phyloP scores from a whole-genome alignment of 345 rosid genomes.

The Citrus australasica region DNA sequence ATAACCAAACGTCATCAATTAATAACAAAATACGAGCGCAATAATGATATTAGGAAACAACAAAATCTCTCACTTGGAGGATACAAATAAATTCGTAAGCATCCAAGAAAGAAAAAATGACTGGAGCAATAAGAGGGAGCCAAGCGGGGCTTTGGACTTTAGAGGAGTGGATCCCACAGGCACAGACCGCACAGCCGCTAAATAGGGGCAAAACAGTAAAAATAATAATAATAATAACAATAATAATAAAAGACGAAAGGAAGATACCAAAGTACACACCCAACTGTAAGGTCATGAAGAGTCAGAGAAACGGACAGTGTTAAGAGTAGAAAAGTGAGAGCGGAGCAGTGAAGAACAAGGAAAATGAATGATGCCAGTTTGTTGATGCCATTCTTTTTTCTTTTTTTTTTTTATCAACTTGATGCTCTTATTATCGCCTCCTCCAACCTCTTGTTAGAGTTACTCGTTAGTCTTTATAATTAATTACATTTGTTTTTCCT shows the following conservation, averaged over 20 bases:
- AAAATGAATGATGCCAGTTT: conserved; percentile 28
- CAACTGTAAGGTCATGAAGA: not conserved
- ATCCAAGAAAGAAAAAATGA: not conserved
- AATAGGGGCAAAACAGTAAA: not conserved
- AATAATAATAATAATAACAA: too few relatives aligned
- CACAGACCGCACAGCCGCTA: not conserved
- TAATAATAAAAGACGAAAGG: not conserved
- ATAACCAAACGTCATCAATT: too few relatives aligned
- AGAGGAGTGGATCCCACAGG: not conserved
- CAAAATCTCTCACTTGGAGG: not conserved
- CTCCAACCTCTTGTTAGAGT: conserved; percentile 16
- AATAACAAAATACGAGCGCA: not conserved
- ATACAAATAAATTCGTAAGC: not conserved
- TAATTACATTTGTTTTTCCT: not conserved
- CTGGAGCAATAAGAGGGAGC: not conserved
- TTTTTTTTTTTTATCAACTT: not conserved
- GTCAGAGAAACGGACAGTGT: not conserved
- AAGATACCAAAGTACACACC: not conserved
- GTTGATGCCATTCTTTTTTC: not conserved
- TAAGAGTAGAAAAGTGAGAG: not conserved
- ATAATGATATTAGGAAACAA: not conserved
- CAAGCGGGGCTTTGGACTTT: not conserved
- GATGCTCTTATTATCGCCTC: not conserved
- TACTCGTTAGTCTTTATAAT: too few relatives aligned
- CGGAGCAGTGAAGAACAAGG: conserved; percentile 22